Base-by-base conservation (phyloP, 495 filamentous ascomycete genomes). In the Hypoxylon fuscum region DNA sequence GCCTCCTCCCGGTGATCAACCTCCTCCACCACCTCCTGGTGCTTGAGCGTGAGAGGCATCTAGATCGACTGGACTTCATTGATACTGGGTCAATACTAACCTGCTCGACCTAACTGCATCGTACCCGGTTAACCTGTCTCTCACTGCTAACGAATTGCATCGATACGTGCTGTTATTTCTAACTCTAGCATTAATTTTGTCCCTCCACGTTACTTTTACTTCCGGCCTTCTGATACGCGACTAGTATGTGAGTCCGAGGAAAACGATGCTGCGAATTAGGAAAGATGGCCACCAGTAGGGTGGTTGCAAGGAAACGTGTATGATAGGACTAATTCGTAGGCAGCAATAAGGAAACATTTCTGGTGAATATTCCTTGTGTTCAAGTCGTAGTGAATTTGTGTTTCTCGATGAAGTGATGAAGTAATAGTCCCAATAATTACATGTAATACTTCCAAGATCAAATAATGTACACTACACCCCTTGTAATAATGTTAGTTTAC, bases 1-100 rank as follows among this genome's bases (percentile, higher is more conserved):
- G 1, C 90, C 88, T 44, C 88, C 89, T 52, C 90, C 90, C 3
- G 87, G 84, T 71, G 90, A 93, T 59, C 83, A 87, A 69, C 88
- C 89, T 31, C 90, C 90, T 17, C 90, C 90, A 12, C 89, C 90
- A 53, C 88, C 89, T 40, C 83, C 84, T 7, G 81, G 82, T 53
- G 77, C 76, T 51, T 86, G 31, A 81, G 63, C 41, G 65, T 62
- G 56, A 38, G 37, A 48, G 22, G 55, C 32, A 45, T 37, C 9
- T 29, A 35, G 54, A 65, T 35, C 34, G 47, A 51, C 53, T 41
- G 21, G 43, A 45, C 18, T 23, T 21, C 56, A 14, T 55, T 45
- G 44, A 68, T 68, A 63, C 67, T 68, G 65, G 68, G 20, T 55
- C 49, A 43, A 68, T 68, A 63, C 67, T 68, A 68, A 70, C 60